phyloP scores from a whole-genome alignment of 2,329 filamentous ascomycete species.

The Beauveria medogensis region DNA sequence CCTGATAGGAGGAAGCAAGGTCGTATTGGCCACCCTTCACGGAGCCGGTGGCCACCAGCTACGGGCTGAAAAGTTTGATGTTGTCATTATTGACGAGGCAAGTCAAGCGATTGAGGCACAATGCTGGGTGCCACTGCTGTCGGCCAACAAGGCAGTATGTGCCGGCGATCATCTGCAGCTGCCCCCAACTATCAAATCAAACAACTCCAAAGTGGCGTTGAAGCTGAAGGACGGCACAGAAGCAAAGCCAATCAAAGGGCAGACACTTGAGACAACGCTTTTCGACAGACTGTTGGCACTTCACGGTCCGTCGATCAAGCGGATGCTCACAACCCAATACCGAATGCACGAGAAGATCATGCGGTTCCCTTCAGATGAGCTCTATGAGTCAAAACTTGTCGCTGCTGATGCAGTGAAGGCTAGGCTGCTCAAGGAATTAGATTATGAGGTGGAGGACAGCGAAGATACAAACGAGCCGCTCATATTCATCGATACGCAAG shows the following conservation, averaged over 20 bases:
- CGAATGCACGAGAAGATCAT: slow-evolving; percentile 97
- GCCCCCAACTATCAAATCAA: slow-evolving; percentile 86
- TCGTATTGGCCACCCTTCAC: slow-evolving; percentile 87
- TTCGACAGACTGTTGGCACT: slow-evolving; percentile 82
- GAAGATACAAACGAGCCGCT: slow-evolving; percentile 85
- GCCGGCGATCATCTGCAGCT: slow-evolving; percentile 93
- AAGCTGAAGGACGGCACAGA: slow-evolving; percentile 29
- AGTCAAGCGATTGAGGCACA: slow-evolving; percentile 94
- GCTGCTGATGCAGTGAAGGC: slow-evolving; percentile 72
- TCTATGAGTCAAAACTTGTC: slow-evolving; percentile 75
- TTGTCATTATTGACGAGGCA: slow-evolving; percentile 92
- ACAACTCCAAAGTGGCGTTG: slow-evolving; percentile 43
- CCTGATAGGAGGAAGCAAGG: slow-evolving; percentile 68
- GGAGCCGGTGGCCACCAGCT: slow-evolving; percentile 83
- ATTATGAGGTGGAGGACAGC: slow-evolving; percentile 67
- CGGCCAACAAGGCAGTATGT: slow-evolving; percentile 75
- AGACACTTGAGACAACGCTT: slow-evolving; percentile 76
- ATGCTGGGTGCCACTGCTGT: slow-evolving; percentile 86
- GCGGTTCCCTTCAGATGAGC: slow-evolving; percentile 80
- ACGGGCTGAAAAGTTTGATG: slow-evolving; percentile 74
- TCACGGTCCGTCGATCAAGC: slow-evolving; percentile 77
- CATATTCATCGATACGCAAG: slow-evolving; percentile 94
- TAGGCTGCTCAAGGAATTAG: slow-evolving; percentile 67
- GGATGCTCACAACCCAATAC: slow-evolving; percentile 95
- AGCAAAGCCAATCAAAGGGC: slow-evolving; percentile 36